These are phyloP conservation scores for Endoconidiophora polonica DNA, from an alignment of 2,329 filamentous ascomycete genomes.

Conservation along the genomic window DNA sequence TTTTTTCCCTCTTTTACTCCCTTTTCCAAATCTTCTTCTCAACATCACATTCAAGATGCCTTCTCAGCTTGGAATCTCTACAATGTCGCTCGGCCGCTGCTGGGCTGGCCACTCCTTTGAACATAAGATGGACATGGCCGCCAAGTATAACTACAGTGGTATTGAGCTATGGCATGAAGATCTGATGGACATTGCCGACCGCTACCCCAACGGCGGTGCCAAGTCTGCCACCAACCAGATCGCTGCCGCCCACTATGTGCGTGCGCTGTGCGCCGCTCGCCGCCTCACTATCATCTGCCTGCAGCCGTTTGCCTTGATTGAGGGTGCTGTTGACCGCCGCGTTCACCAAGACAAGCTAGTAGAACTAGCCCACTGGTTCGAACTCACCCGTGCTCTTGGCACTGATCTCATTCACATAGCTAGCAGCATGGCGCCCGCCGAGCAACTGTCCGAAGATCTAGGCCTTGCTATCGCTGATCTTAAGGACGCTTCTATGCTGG, in stretches of 20 bases:
- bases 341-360: slow-evolving; percentile 40
- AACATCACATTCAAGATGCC: slow-evolving; percentile 23
- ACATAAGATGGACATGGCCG: slow-evolving; percentile 52
- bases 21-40: not conserved
- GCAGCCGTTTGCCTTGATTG: slow-evolving; percentile 65
- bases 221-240: slow-evolving; percentile 29
- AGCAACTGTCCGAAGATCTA: slow-evolving; percentile 26
- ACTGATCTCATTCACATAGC: slow-evolving; percentile 64
- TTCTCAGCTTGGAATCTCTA: slow-evolving; percentile 51
- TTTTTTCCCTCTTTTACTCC: not conserved
- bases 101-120: slow-evolving; percentile 49
- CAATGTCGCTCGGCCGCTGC: slow-evolving; percentile 60
- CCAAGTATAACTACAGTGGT: slow-evolving; percentile 45
- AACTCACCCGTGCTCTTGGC: slow-evolving; percentile 42
- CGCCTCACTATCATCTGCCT: slow-evolving; percentile 46
- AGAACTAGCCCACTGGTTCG: slow-evolving; percentile 54
- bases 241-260: slow-evolving; percentile 39
- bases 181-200: slow-evolving; percentile 41
- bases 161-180: slow-evolving; percentile 71
- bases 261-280: slow-evolving; percentile 37
- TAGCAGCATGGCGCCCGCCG: slow-evolving; percentile 45
- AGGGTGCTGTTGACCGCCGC: slow-evolving; percentile 48
- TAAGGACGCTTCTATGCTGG: slow-evolving; percentile 48
- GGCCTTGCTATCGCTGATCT: slow-evolving; percentile 46
- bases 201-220: slow-evolving; percentile 23